Conservation (phyloP, 2,329 filamentous ascomycete species). For the Pseudogymnoascus sp. region DNA sequence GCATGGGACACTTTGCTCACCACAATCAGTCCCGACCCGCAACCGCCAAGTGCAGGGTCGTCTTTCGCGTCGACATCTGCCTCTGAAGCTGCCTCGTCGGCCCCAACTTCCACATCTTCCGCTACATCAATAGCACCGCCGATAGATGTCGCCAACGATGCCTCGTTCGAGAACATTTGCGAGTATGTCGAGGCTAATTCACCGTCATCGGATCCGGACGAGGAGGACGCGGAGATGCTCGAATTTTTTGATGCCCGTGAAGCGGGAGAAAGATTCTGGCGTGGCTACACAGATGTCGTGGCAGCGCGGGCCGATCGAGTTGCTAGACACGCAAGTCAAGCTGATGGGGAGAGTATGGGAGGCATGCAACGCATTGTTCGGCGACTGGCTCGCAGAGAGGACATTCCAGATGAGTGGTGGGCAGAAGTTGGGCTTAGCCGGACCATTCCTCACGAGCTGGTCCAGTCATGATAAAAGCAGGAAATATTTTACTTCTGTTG, state of each 20-base stretch:
- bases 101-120: neutral
- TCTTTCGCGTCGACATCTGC: slow-evolving; percentile 53
- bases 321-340: slow-evolving; percentile 28
- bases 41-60: slow-evolving; percentile 70
- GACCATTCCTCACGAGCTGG: slow-evolving; percentile 39
- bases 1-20: slow-evolving; percentile 75
- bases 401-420: slow-evolving; percentile 82
- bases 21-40: slow-evolving; percentile 74
- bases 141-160: neutral
- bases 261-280: slow-evolving; percentile 15
- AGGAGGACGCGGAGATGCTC: slow-evolving; percentile 30
- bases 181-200: slow-evolving; percentile 19
- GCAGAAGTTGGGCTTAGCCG: slow-evolving; percentile 59
- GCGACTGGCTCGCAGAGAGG: slow-evolving; percentile 60
- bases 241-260: slow-evolving; percentile 7
- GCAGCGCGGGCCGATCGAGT: slow-evolving; percentile 27
- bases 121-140: neutral
- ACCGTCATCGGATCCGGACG: slow-evolving; percentile 22
- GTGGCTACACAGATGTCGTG: slow-evolving; percentile 24
- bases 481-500: neutral
- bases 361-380: slow-evolving; percentile 68
- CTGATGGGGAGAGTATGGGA: slow-evolving; percentile 35
- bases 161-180: slow-evolving; percentile 7
- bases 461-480: neutral
- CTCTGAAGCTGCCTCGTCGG: slow-evolving; percentile 21